These are phyloP conservation scores for Yamadazyma endophytica DNA, from an alignment of 805 yeast genomes.

Conservation along the genomic window DNA sequence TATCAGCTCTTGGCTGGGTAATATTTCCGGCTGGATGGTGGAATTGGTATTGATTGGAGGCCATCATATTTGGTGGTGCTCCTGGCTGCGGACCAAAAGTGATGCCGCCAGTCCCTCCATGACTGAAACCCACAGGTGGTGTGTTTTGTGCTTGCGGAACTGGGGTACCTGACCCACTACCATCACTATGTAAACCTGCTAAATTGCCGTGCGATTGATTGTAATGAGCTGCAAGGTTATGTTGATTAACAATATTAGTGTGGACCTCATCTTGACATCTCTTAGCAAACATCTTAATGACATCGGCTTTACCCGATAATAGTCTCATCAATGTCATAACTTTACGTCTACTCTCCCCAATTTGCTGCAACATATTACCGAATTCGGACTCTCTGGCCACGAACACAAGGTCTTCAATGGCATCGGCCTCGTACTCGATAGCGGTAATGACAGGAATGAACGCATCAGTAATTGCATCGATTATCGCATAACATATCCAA, in stretches of 20 bases:
- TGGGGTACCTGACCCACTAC: not conserved
- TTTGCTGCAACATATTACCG: slow-evolving; percentile 69
- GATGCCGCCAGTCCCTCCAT: slow-evolving; percentile 20
- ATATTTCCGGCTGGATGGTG: slow-evolving; percentile 13
- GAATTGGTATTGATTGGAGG: slow-evolving; percentile 14
- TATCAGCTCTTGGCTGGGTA: slow-evolving; percentile 77
- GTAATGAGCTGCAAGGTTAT: slow-evolving; percentile 16
- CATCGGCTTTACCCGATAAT: slow-evolving; percentile 92
- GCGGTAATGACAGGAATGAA: slow-evolving; percentile 78
- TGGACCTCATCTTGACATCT: slow-evolving; percentile 75
- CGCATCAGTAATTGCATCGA: slow-evolving; percentile 82
- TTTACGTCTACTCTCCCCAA: slow-evolving; percentile 85
- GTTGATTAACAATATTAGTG: too few species aligned
- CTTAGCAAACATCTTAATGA: slow-evolving; percentile 92
- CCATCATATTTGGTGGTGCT: slow-evolving; percentile 20
- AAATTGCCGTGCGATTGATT: slow-evolving; percentile 14
- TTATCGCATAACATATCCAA: slow-evolving; percentile 78
- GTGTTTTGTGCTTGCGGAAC: slow-evolving; percentile 1
- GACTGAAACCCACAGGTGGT: slow-evolving; percentile 10
- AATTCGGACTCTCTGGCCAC: slow-evolving; percentile 72
- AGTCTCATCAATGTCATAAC: slow-evolving; percentile 91
- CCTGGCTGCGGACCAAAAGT: slow-evolving; percentile 36
- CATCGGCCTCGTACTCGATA: slow-evolving; percentile 76
- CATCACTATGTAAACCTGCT: slow-evolving; percentile 8
- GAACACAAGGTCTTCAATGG: slow-evolving; percentile 82